Conservation (phyloP, 805 yeast genomes). For the Teunomyces atbi region DNA sequence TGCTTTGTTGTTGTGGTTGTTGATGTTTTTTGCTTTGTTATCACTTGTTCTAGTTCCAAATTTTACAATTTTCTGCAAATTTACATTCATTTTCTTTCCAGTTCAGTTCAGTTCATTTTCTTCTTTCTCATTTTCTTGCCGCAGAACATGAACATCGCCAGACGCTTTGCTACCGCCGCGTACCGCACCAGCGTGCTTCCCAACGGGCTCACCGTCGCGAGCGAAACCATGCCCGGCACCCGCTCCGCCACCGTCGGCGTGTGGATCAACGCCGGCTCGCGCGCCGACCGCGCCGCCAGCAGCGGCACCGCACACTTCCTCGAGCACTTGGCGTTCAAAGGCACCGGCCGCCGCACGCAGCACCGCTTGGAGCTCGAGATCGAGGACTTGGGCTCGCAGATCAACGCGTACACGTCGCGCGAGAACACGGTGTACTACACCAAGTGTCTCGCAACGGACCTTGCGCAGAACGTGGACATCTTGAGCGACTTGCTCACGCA, state of each 20-base stretch:
- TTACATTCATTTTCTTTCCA: not conserved
- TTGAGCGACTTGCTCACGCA: constrained; percentile 85
- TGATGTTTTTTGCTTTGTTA: too few species aligned
- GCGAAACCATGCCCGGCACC: constrained; percentile 82
- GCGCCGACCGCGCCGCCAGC: constrained; percentile 87
- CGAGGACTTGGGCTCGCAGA: constrained; percentile 94
- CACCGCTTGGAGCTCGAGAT: constrained; percentile 84
- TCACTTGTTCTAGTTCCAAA: too few species aligned
- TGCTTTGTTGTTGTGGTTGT: too few species aligned
- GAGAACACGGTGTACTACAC: constrained; percentile 98
- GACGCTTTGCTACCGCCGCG: constrained; percentile 9
- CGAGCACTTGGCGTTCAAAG: constrained; percentile 96
- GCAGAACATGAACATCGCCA: too few species aligned
- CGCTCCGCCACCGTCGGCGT: constrained; percentile 97
- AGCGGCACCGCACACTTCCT: constrained; percentile 96
- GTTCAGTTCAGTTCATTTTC: not conserved
- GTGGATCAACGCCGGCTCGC: constrained; percentile 97
- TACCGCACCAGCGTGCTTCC: constrained; percentile 65
- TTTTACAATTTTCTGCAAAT: too few species aligned
- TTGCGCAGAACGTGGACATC: constrained; percentile 83
- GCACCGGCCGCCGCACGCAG: constrained; percentile 81
- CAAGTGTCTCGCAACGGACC: constrained; percentile 75
- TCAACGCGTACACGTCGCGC: constrained; percentile 97
- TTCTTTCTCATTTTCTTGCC: not conserved
- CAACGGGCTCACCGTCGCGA: constrained; percentile 95